A percentile compares a stretch with the other conserved stretches of the same genome.
Evolutionary conservation across 2,329 filamentous ascomycete species (phyloP).

Genomic region (Phialophora verrucosa): DNA sequence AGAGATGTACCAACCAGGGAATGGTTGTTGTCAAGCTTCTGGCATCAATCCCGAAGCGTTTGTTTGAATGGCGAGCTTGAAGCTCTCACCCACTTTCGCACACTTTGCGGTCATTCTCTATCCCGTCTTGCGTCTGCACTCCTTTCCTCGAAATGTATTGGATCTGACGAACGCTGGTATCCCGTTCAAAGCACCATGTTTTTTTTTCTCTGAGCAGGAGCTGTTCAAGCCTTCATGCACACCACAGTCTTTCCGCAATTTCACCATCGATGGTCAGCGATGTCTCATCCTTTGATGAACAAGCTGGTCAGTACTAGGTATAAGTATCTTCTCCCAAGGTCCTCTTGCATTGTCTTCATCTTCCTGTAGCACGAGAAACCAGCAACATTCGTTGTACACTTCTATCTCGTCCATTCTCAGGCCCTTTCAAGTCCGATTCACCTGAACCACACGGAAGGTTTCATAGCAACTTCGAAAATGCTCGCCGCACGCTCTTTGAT

Average conservation of each 20-base stretch:
- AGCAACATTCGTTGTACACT: constrained; percentile 7
- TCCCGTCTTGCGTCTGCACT: neutral
- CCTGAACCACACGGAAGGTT: neutral
- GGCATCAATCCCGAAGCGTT: neutral
- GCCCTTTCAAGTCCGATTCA: neutral
- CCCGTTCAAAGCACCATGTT: neutral
- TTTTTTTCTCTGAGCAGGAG: neutral
- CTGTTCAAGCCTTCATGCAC: neutral
- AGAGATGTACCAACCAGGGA: neutral
- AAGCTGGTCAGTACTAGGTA: neutral
- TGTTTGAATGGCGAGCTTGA: neutral
- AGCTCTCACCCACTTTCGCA: neutral
- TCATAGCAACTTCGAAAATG: constrained; percentile 6
- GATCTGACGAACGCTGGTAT: neutral
- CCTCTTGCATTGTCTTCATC: neutral
- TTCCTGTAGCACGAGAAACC: neutral
- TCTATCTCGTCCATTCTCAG: neutral
- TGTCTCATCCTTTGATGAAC: constrained; percentile 14
- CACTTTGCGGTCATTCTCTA: constrained; percentile 12
- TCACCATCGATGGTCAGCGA: constrained; percentile 18
- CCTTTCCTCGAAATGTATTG: neutral
- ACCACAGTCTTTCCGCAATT: constrained; percentile 2
- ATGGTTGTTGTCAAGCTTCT: neutral
- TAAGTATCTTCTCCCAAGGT: constrained; percentile 3
- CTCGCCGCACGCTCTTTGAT: constrained; percentile 10